Conservation (phyloP, 2,329 filamentous ascomycete genomes). For the Colletotrichum trifolii region DNA sequence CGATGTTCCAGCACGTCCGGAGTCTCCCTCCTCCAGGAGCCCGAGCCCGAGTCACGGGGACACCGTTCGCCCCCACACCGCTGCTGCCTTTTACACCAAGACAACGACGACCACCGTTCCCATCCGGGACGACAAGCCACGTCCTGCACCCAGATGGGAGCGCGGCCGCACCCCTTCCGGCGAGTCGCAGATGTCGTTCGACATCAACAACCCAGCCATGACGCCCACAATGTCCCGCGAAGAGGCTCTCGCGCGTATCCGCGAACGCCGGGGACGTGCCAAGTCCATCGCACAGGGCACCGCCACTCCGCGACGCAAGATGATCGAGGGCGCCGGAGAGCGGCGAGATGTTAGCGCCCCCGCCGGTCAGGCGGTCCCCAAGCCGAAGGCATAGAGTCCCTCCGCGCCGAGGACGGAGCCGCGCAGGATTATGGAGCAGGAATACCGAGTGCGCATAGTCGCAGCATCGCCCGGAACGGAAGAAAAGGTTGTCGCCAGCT, state of each 20-base stretch:
- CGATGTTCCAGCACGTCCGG: conserved; percentile 39
- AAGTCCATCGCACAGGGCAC: conserved; percentile 74
- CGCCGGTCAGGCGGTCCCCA: conserved; percentile 30
- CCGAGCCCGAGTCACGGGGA: conserved; percentile 17
- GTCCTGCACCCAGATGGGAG: conserved; percentile 54
- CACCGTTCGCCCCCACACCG: conserved; percentile 56
- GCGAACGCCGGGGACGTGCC: conserved; percentile 77
- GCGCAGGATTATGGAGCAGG: not conserved
- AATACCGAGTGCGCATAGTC: not conserved
- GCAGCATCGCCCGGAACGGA: not conserved
- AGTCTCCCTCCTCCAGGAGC: conserved; percentile 15
- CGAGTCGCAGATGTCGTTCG: conserved; percentile 57
- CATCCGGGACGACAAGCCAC: conserved; percentile 56
- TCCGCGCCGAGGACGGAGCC: conserved; percentile 10
- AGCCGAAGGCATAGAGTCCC: conserved; percentile 33
- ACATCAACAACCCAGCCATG: conserved; percentile 67
- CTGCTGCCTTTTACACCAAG: conserved; percentile 59
- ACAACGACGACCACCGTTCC: conserved; percentile 65
- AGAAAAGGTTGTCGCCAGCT: not conserved
- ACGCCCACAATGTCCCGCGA: conserved; percentile 77
- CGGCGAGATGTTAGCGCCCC: conserved; percentile 63
- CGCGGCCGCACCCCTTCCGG: conserved; percentile 58
- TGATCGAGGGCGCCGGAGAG: conserved; percentile 59
- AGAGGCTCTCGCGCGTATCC: conserved; percentile 79
- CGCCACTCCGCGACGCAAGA: conserved; percentile 69